phyloP scores from a whole-genome alignment of 78 protist genomes.

The Dictyostelium citrinum region DNA sequence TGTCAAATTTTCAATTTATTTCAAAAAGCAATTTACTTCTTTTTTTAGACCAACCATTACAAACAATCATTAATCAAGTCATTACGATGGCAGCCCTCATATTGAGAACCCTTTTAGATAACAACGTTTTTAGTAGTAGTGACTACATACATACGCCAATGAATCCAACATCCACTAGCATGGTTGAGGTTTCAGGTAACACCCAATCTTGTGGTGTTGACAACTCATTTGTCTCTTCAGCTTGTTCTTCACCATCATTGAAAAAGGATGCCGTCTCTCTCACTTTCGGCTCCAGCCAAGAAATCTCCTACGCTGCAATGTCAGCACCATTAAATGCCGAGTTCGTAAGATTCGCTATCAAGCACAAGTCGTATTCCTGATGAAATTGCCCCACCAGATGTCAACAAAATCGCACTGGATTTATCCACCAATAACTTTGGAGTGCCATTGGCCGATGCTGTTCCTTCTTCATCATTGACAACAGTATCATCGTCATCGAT shows the following conservation, averaged over 20 bases:
- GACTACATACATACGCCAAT: not conserved
- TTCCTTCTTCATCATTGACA: not conserved
- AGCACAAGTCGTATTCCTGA: conserved; percentile 79
- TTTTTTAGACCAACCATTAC: conserved; percentile 18
- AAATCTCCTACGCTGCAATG: not conserved
- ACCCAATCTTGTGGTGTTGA: not conserved
- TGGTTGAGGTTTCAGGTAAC: not conserved
- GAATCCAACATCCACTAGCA: not conserved
- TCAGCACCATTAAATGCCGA: conserved; percentile 14
- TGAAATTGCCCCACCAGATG: not conserved
- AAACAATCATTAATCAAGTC: not conserved
- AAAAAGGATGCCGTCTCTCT: not conserved
- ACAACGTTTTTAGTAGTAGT: conserved; percentile 36
- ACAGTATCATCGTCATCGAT: not conserved
- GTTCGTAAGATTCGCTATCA: conserved; percentile 49
- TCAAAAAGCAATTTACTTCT: not conserved
- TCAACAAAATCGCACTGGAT: not conserved
- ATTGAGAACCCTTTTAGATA: not conserved
- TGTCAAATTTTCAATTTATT: not conserved
- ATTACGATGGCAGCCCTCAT: conserved; percentile 21
- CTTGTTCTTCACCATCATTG: not conserved
- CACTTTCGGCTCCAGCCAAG: not conserved
- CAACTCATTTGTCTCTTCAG: not conserved
- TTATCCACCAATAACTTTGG: not conserved
- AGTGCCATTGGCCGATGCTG: not conserved